phyloP scores from a whole-genome alignment of 2,329 filamentous ascomycete genomes.

The Elsinoe ampelina region DNA sequence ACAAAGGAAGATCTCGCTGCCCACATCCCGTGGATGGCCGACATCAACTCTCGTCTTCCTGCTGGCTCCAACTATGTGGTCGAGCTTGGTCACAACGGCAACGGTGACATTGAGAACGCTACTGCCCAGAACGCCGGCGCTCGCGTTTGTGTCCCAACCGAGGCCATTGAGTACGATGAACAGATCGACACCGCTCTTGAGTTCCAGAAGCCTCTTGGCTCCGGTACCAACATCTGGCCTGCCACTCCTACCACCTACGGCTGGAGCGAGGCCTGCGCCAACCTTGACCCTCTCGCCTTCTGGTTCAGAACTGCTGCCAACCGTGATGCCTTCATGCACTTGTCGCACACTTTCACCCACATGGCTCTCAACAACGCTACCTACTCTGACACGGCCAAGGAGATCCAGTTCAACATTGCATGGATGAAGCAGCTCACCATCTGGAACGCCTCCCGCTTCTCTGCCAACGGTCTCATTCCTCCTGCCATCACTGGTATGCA shows the following conservation, averaged over 20 bases:
- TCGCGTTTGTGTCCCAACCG: conserved; percentile 24
- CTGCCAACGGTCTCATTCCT: conserved; percentile 48
- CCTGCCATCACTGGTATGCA: conserved; percentile 55
- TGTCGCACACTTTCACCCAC: conserved; percentile 57
- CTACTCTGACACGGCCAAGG: conserved; percentile 46
- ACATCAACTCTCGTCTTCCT: conserved; percentile 41
- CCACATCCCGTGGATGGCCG: conserved; percentile 36
- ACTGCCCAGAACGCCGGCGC: conserved; percentile 19
- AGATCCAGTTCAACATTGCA: conserved; percentile 52
- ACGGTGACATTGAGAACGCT: conserved; percentile 40
- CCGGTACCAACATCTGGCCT: conserved; percentile 32
- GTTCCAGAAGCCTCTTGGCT: conserved; percentile 36
- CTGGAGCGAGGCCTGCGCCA: conserved; percentile 43
- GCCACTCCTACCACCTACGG: conserved; percentile 35
- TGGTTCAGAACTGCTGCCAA: conserved; percentile 47
- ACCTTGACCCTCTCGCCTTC: conserved; percentile 41
- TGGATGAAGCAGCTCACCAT: conserved; percentile 49
- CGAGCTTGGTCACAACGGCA: conserved; percentile 49
- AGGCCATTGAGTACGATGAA: conserved; percentile 32
- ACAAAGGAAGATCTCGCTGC: conserved; percentile 39
- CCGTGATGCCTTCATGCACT: conserved; percentile 45
- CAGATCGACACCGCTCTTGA: conserved; percentile 36
- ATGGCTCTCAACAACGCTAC: conserved; percentile 51
- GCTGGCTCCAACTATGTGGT: conserved; percentile 44
- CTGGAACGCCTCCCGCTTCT: conserved; percentile 39